phyloP scores from a whole-genome alignment of 345 rosid species.

The Cardiospermum halicacabum region DNA sequence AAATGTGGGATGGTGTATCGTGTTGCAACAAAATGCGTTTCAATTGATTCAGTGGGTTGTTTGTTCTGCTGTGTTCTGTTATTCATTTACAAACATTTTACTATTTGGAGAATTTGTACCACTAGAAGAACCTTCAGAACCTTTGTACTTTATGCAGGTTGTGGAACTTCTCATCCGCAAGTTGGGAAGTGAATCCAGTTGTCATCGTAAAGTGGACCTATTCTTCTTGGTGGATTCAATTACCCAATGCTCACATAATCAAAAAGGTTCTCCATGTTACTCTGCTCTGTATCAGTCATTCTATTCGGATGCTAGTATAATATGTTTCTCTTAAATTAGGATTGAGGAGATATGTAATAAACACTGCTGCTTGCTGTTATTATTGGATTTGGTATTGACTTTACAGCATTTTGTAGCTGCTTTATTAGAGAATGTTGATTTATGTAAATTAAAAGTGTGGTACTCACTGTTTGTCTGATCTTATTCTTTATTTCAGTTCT shows the following conservation, averaged over 20 bases:
- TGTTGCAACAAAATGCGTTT: background rate
- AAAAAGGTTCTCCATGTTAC: slow-evolving; percentile 56
- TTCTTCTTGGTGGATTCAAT: slow-evolving; percentile 97
- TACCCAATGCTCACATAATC: slow-evolving; percentile 86
- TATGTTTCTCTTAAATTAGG: background rate
- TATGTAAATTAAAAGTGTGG: background rate
- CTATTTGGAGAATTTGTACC: background rate
- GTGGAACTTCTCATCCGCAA: slow-evolving; percentile 85
- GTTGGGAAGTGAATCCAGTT: slow-evolving; percentile 82
- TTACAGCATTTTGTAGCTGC: background rate
- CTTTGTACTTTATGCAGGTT: slow-evolving; percentile 46
- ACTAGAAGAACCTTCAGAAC: background rate
- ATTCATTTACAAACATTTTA: background rate
- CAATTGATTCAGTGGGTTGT: background rate
- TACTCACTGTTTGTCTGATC: background rate
- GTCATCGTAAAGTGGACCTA: slow-evolving; percentile 77
- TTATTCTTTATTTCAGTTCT: background rate
- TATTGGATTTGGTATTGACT: background rate
- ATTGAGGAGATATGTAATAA: background rate
- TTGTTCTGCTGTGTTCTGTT: background rate
- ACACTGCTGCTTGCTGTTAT: background rate
- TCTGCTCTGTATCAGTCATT: background rate
- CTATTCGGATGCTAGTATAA: background rate
- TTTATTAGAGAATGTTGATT: background rate
- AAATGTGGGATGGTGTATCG: background rate